Evolutionary conservation across 2,329 filamentous ascomycete genomes (phyloP), one percentile per base, ranked within the genome.

Genomic region (Metarhizium brunneum): DNA sequence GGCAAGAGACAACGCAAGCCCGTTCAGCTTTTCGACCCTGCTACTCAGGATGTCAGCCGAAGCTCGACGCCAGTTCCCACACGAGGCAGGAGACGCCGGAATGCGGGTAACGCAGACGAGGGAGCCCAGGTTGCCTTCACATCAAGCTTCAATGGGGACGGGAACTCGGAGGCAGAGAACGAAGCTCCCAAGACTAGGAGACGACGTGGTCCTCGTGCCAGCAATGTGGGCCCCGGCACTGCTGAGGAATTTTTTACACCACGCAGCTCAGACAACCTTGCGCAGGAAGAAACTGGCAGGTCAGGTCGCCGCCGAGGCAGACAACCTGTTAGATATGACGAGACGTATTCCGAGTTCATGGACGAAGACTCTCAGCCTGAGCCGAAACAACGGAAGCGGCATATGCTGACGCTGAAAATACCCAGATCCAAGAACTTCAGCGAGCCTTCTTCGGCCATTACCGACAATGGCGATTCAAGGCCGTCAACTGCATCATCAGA

Each of bases 1-100:
- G 78, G 79, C 49, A 83, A 83, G 64, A 73, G 81, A 32, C 70
- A 72, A n/a, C 73, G 79, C 53, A 81, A 78, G 62, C 75, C 78
- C 1, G 76, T 79, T 2, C 73, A 73, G 51, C 61, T 77, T 10
- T 77, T 79, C 47, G 78, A 80, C 48, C 77, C 77, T 42, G 75
- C 78, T 38, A 72, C 74, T 54, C 75, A 79, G 57, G 74, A 78
- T 45, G 67, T 70, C 53, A 82, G 79, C 61, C 75, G 80, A 58
- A 74, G 76, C 56, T 75, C 75, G 3, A 83, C 79, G 13, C 80
- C 81, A 1, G 73, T 65, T 7, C 68, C 62, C 6, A 63, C 66
- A 3, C 62, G 67, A 6, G 63, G 64, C 42, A 67, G 69, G 29
- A 65, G 69, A 32, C 67, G 69, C 30, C 68, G 64, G 54, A 67